Conservation (phyloP, 805 yeast genomes). For the Candida railenensis region DNA sequence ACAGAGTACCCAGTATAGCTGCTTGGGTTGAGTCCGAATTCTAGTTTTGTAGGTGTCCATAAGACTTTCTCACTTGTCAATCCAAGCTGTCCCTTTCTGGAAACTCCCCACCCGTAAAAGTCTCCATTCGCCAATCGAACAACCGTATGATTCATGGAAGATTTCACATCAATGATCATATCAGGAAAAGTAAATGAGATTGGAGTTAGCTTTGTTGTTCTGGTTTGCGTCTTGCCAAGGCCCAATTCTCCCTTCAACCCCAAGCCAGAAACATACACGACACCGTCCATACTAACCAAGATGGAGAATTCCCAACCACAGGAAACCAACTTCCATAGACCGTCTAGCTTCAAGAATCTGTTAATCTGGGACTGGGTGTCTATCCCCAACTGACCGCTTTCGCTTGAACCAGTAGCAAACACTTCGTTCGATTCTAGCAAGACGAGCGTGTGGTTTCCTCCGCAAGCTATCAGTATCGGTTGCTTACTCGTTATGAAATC, state of each 20-base stretch:
- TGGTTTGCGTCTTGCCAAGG: slow-evolving; percentile 19
- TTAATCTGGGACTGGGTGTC: too few species aligned
- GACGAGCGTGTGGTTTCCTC: slow-evolving; percentile 84
- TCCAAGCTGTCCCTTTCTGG: slow-evolving; percentile 59
- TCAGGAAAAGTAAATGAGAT: slow-evolving; percentile 7
- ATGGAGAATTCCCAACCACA: slow-evolving; percentile 84
- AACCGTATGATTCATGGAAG: slow-evolving; percentile 50
- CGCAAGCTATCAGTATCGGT: slow-evolving; percentile 59
- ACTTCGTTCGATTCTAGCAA: slow-evolving; percentile 53
- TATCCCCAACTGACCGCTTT: slow-evolving; percentile 50
- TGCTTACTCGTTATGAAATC: slow-evolving; percentile 10
- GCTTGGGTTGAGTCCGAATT: too few species aligned
- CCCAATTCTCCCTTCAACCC: slow-evolving; percentile 82
- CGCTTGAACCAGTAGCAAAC: slow-evolving; percentile 60
- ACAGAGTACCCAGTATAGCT: slow-evolving; percentile 19
- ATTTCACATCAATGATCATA: slow-evolving; percentile 13
- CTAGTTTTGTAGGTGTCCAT: slow-evolving; percentile 22
- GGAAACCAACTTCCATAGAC: slow-evolving; percentile 45
- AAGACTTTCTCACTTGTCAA: slow-evolving; percentile 7
- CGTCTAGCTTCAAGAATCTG: slow-evolving; percentile 1
- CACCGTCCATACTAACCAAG: slow-evolving; percentile 39
- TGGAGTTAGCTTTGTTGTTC: slow-evolving; percentile 9
- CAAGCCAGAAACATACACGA: slow-evolving; percentile 54
- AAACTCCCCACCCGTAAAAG: slow-evolving; percentile 67
- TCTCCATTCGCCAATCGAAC: slow-evolving; percentile 38